Base-by-base conservation (phyloP, 2,329 filamentous ascomycete species). In the Fusarium guadeloupense region DNA sequence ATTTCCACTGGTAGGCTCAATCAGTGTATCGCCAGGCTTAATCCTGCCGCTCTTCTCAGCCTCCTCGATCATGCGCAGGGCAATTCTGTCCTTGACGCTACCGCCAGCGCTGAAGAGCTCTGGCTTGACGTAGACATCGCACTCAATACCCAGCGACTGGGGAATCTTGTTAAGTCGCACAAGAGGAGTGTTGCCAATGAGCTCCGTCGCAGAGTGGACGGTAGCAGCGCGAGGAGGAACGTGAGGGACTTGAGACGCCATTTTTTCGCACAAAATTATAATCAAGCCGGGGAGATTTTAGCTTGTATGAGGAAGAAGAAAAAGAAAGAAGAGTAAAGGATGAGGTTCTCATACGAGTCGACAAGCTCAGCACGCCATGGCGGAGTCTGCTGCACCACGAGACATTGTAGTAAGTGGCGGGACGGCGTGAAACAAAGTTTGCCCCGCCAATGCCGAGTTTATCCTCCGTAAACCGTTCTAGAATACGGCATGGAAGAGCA, bases 1-100 rank as follows among this genome's bases (percentile, higher is more conserved):
- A 77, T 99, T 99, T 50, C 95, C 95, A 72, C 92, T 97, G 41
- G 95, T 99, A 9, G 95, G 95, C 84, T 99, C 95, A 73, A 99
- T 99, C 71, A 99, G 81, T 46, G 93, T 98, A 78, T 98, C 93
- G 52, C 94, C 95, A 23, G 95, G 95, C 84, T 95, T 97, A 79
- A 99, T 97, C 65, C 94, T 88, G 39, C 95, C 95, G 46, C 85
- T 89, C 73, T 86, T 88, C 83, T 99, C 95, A 13, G 95, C 95
- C 76, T 94, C 91, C 78, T 98, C 93, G 60, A 99, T 90, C 95
- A 99, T 99, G 72, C 95, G 91, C 74, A 97, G 80, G 19, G 95
- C 95, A 74, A 99, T 99, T 59, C 93, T 85, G 78, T 97, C 93
- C 78, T 97, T 97, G 72, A 97, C 91, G 73, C 91, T 95, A 64